Percentiles rank a stretch among this genome's conserved stretches.
These are phyloP conservation scores for Crithidia sp. DNA, from an alignment of 208 protist species.

Conservation along the genomic window DNA sequence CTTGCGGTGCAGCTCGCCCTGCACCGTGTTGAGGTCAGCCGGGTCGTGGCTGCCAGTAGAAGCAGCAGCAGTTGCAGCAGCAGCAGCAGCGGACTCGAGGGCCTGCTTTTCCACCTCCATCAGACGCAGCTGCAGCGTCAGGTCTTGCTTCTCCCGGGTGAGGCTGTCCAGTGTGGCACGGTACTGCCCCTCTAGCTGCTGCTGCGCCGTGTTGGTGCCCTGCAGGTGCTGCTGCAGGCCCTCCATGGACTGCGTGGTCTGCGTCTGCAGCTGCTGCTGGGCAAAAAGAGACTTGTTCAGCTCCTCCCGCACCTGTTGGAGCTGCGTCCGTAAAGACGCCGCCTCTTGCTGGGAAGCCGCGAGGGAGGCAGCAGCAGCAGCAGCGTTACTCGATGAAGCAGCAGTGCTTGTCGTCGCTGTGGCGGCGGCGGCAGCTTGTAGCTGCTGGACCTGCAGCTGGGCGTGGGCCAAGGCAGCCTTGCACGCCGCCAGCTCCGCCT, in stretches of 20 bases:
- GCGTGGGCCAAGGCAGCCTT: slow-evolving; percentile 53
- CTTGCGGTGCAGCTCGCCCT: slow-evolving; percentile 63
- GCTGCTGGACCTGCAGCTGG: slow-evolving; percentile 46
- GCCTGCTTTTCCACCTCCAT: slow-evolving; percentile 45
- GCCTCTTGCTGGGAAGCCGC: slow-evolving; percentile 26
- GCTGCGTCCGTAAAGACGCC: slow-evolving; percentile 34
- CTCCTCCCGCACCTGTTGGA: slow-evolving; percentile 43
- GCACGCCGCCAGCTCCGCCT: slow-evolving; percentile 38
- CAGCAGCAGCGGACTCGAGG: slow-evolving; percentile 22
- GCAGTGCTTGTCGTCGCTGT: background rate
- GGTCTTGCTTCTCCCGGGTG: slow-evolving; percentile 52
- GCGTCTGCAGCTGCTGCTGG: slow-evolving; percentile 21
- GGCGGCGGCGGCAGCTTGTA: slow-evolving; percentile 28
- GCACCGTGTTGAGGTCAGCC: slow-evolving; percentile 42
- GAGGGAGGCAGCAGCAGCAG: background rate
- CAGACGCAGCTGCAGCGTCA: slow-evolving; percentile 47
- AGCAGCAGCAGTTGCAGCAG: background rate
- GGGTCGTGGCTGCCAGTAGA: slow-evolving; percentile 34
- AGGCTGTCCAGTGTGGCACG: slow-evolving; percentile 41
- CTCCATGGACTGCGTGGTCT: slow-evolving; percentile 2
- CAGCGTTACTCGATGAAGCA: background rate
- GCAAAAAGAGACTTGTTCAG: slow-evolving; percentile 30
- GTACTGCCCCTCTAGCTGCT: slow-evolving; percentile 50
- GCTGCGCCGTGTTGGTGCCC: slow-evolving; percentile 9
- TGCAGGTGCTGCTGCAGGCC: slow-evolving; percentile 22